Base-by-base conservation (phyloP, 2,329 filamentous ascomycete genomes). In the Aspergillus uvarum region DNA sequence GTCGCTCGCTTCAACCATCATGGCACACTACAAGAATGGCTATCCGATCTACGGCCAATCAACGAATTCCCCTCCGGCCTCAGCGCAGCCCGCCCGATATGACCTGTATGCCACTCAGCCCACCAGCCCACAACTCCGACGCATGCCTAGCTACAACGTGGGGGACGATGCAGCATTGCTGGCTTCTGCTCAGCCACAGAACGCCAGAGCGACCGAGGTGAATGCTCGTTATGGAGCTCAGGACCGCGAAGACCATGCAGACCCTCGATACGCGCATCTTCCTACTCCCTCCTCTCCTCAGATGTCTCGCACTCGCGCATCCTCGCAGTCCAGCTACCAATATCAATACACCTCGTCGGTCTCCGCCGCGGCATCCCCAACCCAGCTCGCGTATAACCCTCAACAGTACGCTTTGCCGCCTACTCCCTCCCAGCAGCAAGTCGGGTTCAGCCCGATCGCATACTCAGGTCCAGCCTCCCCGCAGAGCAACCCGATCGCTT, bases 121-220 rank as follows among this genome's bases (percentile, higher is more conserved):
- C 64, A 71, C 76, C 53, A 75, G 70, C 56, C 74, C 76, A 53
- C 73, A 74, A 60, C 73, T 80, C 63, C 78, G 77, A 61, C 82
- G 89, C 65, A 83, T 86, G 65, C 83, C 85, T 52, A 94, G 89
- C 79, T 92, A 91, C 79, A 88, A 92, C 74, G 86, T 83, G 66
- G 90, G 89, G 65, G 91, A 95, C 74, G 90, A 94, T 73, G 80
- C 82, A 51, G 77, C 79, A 52, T 85, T 87, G 58, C 77, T 79
- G 59, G 75, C 77, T 59, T 58, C 71, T 10, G 55, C 70, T 10
- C 66, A 67, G 48, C 66, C 66, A 31, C 65, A 69, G 50, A 66
- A 67, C 47, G 44, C 69, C 16, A 69, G 69, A 59, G 73, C 76
- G 59, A 73, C 72, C 44, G 78, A 78, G 56, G 66, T 69, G 19